These are phyloP conservation scores for Bullera alba DNA, from an alignment of 768 basidiomycete genomes.

Conservation along the genomic window DNA sequence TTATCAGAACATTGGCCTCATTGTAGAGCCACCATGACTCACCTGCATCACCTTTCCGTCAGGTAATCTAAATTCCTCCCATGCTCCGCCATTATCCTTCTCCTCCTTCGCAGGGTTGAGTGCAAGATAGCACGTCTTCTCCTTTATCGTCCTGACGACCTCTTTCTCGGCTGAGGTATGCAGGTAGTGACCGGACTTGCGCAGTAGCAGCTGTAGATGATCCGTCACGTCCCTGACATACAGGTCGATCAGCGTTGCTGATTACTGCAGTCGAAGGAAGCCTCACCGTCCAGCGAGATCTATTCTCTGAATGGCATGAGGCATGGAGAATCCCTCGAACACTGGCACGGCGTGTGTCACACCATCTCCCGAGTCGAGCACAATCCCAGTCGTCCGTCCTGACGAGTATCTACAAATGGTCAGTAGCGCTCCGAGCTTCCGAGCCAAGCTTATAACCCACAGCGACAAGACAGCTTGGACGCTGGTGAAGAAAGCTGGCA, in stretches of 20 bases:
- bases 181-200: constrained; percentile 88
- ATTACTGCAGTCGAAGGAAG: background rate
- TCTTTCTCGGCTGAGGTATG: constrained; percentile 97
- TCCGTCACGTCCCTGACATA: constrained; percentile 82
- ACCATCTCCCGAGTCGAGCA: constrained; percentile 96
- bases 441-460: constrained; percentile 52
- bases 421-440: too few relatives aligned
- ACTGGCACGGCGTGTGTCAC: constrained; percentile 98
- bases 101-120: constrained; percentile 90
- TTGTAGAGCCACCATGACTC: constrained; percentile 19
- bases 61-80: constrained; percentile 84
- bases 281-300: constrained; percentile 89
- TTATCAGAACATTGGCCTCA: background rate
- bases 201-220: constrained; percentile 83
- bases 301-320: constrained; percentile 90
- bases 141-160: constrained; percentile 93
- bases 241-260: background rate
- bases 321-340: constrained; percentile 98
- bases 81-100: constrained; percentile 67
- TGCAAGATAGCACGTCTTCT: constrained; percentile 95
- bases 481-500: constrained; percentile 90
- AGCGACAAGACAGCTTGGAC: constrained; percentile 95
- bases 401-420: constrained; percentile 74
- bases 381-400: constrained; percentile 97
- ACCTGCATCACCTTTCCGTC: constrained; percentile 92